Conservation (phyloP, 352 stramenopile genomes). For the Phytophthora pseudosyringae region DNA sequence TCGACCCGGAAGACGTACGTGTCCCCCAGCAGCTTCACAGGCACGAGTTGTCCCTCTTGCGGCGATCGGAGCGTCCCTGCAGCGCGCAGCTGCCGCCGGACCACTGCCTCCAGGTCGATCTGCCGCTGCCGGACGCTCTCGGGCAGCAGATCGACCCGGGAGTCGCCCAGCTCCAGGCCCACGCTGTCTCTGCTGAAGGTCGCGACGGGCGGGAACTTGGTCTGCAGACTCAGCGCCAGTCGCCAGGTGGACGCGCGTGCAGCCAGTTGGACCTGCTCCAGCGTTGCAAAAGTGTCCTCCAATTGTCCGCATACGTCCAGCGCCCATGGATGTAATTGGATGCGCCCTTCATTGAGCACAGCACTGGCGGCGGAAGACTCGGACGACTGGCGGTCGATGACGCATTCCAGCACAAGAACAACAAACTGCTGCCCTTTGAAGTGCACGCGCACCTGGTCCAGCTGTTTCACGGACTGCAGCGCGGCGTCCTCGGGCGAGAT, state of each 20-base stretch:
- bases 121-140: conserved; percentile 48
- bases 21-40: conserved; percentile 55
- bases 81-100: conserved; percentile 48
- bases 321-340: conserved; percentile 65
- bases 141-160: conserved; percentile 37
- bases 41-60: conserved; percentile 38
- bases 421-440: neutral
- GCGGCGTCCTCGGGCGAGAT: conserved; percentile 41
- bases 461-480: conserved; percentile 23
- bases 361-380: conserved; percentile 6
- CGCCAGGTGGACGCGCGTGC: conserved; percentile 6
- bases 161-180: conserved; percentile 3
- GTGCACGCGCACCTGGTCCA: conserved; percentile 25
- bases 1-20: conserved; percentile 59
- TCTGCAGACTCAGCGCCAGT: conserved; percentile 42
- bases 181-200: conserved; percentile 7
- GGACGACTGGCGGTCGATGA: conserved; percentile 37
- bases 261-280: conserved; percentile 22
- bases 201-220: conserved; percentile 38
- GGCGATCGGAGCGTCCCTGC: conserved; percentile 20
- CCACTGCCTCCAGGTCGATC: conserved; percentile 37
- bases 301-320: conserved; percentile 37
- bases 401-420: conserved; percentile 43
- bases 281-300: conserved; percentile 21
- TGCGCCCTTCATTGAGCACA: conserved; percentile 22